phyloP scores from a whole-genome alignment of 495 filamentous ascomycete species.

The Pseudomonodictys pantanalensis region DNA sequence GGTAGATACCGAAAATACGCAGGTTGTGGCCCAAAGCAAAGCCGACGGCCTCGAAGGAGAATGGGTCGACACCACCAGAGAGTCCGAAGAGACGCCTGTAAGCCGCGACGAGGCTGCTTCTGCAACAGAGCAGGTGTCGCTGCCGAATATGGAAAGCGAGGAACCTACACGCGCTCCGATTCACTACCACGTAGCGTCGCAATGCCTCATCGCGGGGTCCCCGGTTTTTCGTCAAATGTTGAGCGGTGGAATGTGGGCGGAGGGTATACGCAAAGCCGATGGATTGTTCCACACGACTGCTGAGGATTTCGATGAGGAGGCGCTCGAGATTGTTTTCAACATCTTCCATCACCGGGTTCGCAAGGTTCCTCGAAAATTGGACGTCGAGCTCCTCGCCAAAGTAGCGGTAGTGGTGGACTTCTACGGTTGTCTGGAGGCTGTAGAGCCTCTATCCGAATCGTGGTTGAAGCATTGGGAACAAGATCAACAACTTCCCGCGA shows the following conservation, averaged over 20 bases:
- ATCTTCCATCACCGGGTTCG: constrained; percentile 50
- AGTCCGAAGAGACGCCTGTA: not conserved
- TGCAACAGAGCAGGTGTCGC: not conserved
- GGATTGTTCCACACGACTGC: constrained; percentile 47
- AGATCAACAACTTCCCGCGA: constrained; percentile 3
- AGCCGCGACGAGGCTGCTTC: not conserved
- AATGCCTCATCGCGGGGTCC: constrained; percentile 51
- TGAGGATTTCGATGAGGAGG: constrained; percentile 43
- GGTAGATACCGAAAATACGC: not conserved
- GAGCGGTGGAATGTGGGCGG: constrained; percentile 38
- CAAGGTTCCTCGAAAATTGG: constrained; percentile 44
- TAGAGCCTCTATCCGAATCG: constrained; percentile 44
- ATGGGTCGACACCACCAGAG: not conserved
- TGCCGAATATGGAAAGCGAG: not conserved
- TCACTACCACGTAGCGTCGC: constrained; percentile 47
- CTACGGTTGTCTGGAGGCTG: constrained; percentile 48
- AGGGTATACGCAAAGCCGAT: constrained; percentile 40
- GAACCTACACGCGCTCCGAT: constrained; percentile 1
- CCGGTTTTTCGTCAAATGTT: constrained; percentile 45
- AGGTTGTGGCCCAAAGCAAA: not conserved
- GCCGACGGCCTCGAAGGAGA: not conserved
- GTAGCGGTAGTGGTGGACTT: constrained; percentile 53
- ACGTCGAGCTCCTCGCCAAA: constrained; percentile 49
- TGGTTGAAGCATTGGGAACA: constrained; percentile 44
- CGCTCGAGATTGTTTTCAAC: constrained; percentile 49